Percentiles rank a stretch among this genome's conserved stretches.
phyloP scores from a whole-genome alignment of 2,329 filamentous ascomycete genomes.

The Helicocarpus griseus region DNA sequence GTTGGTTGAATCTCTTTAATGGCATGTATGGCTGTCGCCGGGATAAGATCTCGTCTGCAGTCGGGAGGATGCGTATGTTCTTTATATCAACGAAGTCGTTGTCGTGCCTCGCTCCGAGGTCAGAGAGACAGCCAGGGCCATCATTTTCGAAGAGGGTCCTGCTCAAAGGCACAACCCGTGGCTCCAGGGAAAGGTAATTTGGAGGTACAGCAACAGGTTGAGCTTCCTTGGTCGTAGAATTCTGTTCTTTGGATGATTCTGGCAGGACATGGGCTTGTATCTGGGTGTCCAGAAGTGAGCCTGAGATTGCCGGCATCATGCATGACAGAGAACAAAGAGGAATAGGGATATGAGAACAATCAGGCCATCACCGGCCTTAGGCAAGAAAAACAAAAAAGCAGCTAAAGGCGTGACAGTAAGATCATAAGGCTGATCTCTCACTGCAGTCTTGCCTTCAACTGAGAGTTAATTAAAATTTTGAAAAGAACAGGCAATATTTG shows the following conservation, averaged over 20 bases:
- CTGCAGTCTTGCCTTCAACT: too few relatives aligned
- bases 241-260: not conserved
- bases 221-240: not conserved
- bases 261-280: not conserved
- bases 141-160: conserved; percentile 15
- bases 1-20: conserved; percentile 8
- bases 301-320: not conserved
- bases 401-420: too few relatives aligned
- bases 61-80: conserved; percentile 16
- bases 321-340: not conserved
- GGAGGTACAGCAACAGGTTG: not conserved
- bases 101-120: conserved; percentile 13
- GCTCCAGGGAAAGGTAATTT: conserved; percentile 12
- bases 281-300: not conserved
- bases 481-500: not conserved
- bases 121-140: conserved; percentile 18
- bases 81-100: conserved; percentile 16
- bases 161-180: conserved; percentile 3
- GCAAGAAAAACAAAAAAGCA: too few relatives aligned
- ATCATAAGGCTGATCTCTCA: too few relatives aligned
- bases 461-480: too few relatives aligned
- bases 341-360: too few relatives aligned
- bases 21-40: conserved; percentile 14
- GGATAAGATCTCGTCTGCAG: conserved; percentile 16
- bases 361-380: too few relatives aligned